Percentiles rank a stretch among this genome's conserved stretches.
Conservation (phyloP, 805 yeast species). For the Wickerhamiella siamensis region DNA sequence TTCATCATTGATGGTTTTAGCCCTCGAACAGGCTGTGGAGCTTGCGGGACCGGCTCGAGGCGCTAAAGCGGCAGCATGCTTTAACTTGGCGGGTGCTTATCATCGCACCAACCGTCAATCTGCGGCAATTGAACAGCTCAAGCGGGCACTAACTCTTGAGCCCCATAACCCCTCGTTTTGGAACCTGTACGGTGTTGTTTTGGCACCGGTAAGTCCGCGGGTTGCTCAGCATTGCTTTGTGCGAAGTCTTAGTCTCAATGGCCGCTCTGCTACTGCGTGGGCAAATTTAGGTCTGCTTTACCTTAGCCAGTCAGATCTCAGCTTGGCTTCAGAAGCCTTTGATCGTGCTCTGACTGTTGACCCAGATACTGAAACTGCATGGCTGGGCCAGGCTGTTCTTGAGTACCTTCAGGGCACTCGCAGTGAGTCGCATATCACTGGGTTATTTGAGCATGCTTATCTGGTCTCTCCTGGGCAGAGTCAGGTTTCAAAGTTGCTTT, state of each 20-base stretch:
- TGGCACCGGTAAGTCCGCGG: constrained; percentile 45
- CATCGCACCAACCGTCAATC: constrained; percentile 28
- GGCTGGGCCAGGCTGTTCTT: constrained; percentile 76
- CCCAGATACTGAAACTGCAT: constrained; percentile 60
- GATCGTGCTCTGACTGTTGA: constrained; percentile 64
- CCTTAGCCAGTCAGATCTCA: constrained; percentile 49
- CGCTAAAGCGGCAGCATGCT: constrained; percentile 31
- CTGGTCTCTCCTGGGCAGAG: constrained; percentile 61
- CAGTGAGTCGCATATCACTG: constrained; percentile 33
- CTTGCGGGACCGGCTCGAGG: constrained; percentile 15
- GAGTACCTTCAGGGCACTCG: constrained; percentile 21
- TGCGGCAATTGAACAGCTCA: constrained; percentile 40
- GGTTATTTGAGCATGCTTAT: constrained; percentile 63
- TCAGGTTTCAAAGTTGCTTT: constrained; percentile 54
- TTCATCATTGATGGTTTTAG: neutral
- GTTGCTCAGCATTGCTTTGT: constrained; percentile 90
- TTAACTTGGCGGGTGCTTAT: constrained; percentile 51
- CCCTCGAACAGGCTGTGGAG: constrained; percentile 5
- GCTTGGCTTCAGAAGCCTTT: constrained; percentile 60
- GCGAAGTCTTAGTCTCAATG: constrained; percentile 57
- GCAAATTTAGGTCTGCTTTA: constrained; percentile 68
- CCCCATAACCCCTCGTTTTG: constrained; percentile 58
- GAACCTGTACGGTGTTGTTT: constrained; percentile 70
- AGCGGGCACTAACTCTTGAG: constrained; percentile 59
- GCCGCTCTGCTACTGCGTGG: constrained; percentile 61